A percentile compares a stretch with the other conserved stretches of the same genome.
Evolutionary conservation across 495 filamentous ascomycete genomes (phyloP).

Genomic region (Pyrenula massariospora): DNA sequence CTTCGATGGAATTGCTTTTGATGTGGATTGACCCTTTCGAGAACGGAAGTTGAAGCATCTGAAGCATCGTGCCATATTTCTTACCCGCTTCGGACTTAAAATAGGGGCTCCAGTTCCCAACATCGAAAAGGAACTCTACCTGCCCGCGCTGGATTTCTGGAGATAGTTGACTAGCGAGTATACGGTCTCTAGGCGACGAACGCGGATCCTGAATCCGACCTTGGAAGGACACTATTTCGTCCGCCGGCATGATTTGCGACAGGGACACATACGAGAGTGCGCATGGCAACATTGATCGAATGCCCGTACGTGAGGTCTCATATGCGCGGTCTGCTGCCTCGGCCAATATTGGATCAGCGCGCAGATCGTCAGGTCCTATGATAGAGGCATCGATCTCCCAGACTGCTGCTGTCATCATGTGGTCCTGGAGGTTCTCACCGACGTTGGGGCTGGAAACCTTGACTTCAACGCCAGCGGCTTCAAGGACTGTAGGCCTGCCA

Average conservation of each 20-base stretch:
- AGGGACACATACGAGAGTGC: not conserved
- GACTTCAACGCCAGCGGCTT: constrained; percentile 25
- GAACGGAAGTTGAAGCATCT: constrained; percentile 43
- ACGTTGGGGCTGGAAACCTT: constrained; percentile 35
- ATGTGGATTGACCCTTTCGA: constrained; percentile 37
- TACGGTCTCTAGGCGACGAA: no score
- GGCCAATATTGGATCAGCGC: constrained; percentile 15
- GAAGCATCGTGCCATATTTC: constrained; percentile 38
- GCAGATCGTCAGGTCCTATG: constrained; percentile 27
- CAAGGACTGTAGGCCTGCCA: constrained; percentile 25
- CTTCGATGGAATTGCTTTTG: constrained; percentile 31
- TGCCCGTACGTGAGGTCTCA: constrained; percentile 16
- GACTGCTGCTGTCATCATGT: constrained; percentile 28
- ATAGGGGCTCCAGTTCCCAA: constrained; percentile 32
- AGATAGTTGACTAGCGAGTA: constrained; percentile 21
- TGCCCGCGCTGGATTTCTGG: constrained; percentile 25
- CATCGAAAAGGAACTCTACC: constrained; percentile 37
- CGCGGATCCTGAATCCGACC: not conserved
- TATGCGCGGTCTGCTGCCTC: constrained; percentile 23
- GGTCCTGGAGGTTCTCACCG: constrained; percentile 46
- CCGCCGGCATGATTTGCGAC: constrained; percentile 1
- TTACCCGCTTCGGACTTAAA: constrained; percentile 26
- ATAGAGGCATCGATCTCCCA: constrained; percentile 32
- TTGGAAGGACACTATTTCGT: constrained; percentile 5
- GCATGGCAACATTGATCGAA: constrained; percentile 24